Percentiles rank a stretch among this genome's conserved stretches.
These are phyloP conservation scores for Casuarina equisetifolia DNA, from an alignment of 306 rosid species.

Conservation along the genomic window DNA sequence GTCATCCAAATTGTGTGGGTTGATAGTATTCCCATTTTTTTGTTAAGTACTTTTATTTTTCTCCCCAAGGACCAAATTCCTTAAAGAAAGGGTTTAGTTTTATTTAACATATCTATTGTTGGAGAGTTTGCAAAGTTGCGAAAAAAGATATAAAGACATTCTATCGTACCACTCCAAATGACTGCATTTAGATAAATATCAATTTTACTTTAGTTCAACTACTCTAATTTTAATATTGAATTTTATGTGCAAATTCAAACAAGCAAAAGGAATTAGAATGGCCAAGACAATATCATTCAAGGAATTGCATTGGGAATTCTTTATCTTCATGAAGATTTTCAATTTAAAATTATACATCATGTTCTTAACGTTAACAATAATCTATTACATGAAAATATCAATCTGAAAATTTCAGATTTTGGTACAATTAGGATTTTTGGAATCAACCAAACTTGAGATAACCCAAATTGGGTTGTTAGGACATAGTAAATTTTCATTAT, in stretches of 20 bases:
- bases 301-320: constrained; percentile 47
- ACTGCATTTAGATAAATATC: neutral
- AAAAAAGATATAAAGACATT: no score
- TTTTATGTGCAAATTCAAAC: constrained; percentile 16
- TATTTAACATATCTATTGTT: no score
- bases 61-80: accelerated
- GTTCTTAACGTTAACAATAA: constrained; percentile 45
- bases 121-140: no score
- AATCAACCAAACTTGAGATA: constrained; percentile 29
- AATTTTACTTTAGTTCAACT: neutral
- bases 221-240: neutral
- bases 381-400: constrained; percentile 34
- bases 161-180: no score
- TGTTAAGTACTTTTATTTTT: no score
- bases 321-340: constrained; percentile 51
- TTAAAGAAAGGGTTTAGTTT: no score
- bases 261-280: constrained; percentile 34
- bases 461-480: constrained; percentile 35
- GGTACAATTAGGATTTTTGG: constrained; percentile 40
- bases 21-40: no score
- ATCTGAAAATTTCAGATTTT: constrained; percentile 49
- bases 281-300: constrained; percentile 29
- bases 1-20: no score
- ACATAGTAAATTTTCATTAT: constrained; percentile 36
- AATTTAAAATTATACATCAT: constrained; percentile 44